Base-by-base conservation (phyloP, 306 rosid genomes). In the Medicago lupulina region DNA sequence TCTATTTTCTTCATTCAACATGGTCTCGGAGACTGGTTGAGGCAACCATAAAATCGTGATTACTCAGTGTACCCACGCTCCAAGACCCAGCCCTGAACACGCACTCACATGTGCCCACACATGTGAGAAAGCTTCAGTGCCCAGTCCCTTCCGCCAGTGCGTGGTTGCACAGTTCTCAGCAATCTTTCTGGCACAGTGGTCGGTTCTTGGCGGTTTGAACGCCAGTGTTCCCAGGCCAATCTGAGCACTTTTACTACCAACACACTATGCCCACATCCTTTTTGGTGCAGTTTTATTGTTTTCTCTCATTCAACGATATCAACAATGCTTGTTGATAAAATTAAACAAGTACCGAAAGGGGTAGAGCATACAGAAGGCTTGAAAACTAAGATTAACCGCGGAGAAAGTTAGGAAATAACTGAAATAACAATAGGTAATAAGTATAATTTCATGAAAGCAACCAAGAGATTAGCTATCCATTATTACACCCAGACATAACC, bases 401-500 rank as follows among this genome's bases (percentile, higher is more conserved):
- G 39, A 18, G 38, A 40, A 36, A 17, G 16, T 44, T 15, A 49
- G 11, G 16, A 67, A 55, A 31, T 17, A 67, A 13, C 57, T 13
- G 62, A 41, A 28, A 43, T 50, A 79, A 31, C 19, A 50, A n/a
- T 9, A 58, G 38, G 39, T 58, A 66, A 74, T 46, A 43, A 74
- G 39, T 39, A 55, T 36, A 67, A 50, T 57, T 71, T 40, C 14
- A 14, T 50, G 31, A 65, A 62, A 55, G 54, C 19, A 63, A 11
- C 73, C 55, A 69, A 36, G 15, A 78, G 25, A 46, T 25, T 25
- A 34, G 71, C 62, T 70, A 54, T 17, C 36, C 39, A 65, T 55
- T 53, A 49, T 67, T 73, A 69, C 70, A 67, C 3, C 53, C 21
- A 78, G 67, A 21, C 8, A 69, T 57, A 64, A 55, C 38, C 36